A percentile compares a stretch with the other conserved stretches of the same genome.
phyloP scores from a whole-genome alignment of 2,329 filamentous ascomycete genomes.

The Pleurostoma richardsiae region DNA sequence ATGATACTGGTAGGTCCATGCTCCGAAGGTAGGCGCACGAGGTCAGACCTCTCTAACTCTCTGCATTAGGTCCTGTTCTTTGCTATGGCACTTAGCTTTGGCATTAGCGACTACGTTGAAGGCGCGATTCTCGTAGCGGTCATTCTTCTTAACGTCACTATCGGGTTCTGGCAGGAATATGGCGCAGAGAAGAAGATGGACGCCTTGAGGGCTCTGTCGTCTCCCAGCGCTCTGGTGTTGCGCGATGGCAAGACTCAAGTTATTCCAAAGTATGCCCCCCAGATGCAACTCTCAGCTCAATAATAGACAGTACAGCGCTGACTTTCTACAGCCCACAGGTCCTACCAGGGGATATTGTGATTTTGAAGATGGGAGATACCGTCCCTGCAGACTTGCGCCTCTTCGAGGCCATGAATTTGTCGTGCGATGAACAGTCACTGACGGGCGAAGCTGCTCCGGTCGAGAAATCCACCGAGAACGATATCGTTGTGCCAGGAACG shows the following conservation, averaged over 20 bases:
- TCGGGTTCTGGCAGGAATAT: slow-evolving; percentile 63
- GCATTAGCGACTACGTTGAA: slow-evolving; percentile 44
- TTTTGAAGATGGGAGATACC: slow-evolving; percentile 67
- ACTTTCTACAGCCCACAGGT: slow-evolving; percentile 44
- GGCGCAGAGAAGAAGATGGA: slow-evolving; percentile 64
- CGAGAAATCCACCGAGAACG: slow-evolving; percentile 55
- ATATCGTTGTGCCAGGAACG: slow-evolving; percentile 35
- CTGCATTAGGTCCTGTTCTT: slow-evolving; percentile 64
- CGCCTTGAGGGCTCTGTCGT: slow-evolving; percentile 54
- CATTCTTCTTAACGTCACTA: slow-evolving; percentile 59
- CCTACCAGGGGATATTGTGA: slow-evolving; percentile 66
- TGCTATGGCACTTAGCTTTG: slow-evolving; percentile 68
- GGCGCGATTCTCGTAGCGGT: slow-evolving; percentile 26
- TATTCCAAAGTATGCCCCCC: slow-evolving; percentile 47
- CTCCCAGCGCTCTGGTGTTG: slow-evolving; percentile 57
- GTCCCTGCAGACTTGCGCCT: slow-evolving; percentile 68
- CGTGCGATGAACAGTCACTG: slow-evolving; percentile 72
- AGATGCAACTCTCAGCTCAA: not conserved
- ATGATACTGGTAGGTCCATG: slow-evolving; percentile 60
- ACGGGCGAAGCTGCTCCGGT: slow-evolving; percentile 73
- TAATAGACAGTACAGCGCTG: no score
- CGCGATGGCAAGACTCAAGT: slow-evolving; percentile 54
- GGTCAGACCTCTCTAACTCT: not conserved
- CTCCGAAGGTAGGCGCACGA: not conserved
- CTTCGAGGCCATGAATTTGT: slow-evolving; percentile 71